These are phyloP conservation scores for Podospora bellae-mahoneyi DNA, from an alignment of 495 filamentous ascomycete genomes.

Conservation along the genomic window DNA sequence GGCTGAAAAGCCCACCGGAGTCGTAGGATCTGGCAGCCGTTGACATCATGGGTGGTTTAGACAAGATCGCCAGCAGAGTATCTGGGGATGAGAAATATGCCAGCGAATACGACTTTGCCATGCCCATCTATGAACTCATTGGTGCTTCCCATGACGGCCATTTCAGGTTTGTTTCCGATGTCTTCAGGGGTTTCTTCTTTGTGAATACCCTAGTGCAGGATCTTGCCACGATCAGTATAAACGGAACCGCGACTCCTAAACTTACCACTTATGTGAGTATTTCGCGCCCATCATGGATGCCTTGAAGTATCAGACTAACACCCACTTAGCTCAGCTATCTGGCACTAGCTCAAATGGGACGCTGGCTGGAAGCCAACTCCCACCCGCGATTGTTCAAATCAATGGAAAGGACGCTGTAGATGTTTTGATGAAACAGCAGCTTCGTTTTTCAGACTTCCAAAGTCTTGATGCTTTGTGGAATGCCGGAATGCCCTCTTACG, in stretches of 20 bases:
- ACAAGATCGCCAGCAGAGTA: constrained; percentile 32
- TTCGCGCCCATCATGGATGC: background rate
- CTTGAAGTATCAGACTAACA: background rate
- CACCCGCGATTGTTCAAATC: constrained; percentile 29
- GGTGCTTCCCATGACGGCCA: constrained; percentile 50
- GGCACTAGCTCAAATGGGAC: background rate
- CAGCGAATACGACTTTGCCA: constrained; percentile 53
- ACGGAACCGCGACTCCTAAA: constrained; percentile 33
- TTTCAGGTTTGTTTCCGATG: constrained; percentile 32
- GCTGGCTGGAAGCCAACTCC: constrained; percentile 8
- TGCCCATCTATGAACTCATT: constrained; percentile 41
- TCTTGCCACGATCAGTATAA: constrained; percentile 32
- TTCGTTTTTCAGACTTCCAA: constrained; percentile 24
- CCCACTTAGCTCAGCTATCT: background rate
- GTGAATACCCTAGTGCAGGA: constrained; percentile 25
- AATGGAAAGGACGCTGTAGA: constrained; percentile 33
- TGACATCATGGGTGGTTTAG: constrained; percentile 41
- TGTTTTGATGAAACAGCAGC: constrained; percentile 14
- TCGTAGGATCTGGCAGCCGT: constrained; percentile 37
- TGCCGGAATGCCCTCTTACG: constrained; percentile 19
- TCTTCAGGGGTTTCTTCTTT: constrained; percentile 33
- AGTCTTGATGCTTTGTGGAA: constrained; percentile 39
- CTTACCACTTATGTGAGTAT: constrained; percentile 31
- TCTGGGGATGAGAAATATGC: constrained; percentile 31
- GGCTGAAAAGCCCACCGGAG: constrained; percentile 43